These are phyloP conservation scores for Pinus taeda DNA, from an alignment of 75 land plant genomes.

Conservation along the genomic window DNA sequence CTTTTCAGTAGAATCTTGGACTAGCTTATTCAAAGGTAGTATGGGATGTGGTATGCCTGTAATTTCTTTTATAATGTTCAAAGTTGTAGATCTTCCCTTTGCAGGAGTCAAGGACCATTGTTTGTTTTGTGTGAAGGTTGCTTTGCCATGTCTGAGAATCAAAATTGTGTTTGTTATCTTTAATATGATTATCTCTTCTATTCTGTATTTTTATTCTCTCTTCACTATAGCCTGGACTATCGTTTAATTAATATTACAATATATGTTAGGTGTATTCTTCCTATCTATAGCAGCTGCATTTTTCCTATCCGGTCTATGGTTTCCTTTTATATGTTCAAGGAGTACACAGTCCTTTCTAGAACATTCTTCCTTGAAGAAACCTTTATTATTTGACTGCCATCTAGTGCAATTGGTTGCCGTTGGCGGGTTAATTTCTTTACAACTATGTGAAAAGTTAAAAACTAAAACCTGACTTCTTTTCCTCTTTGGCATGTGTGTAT, in stretches of 20 bases:
- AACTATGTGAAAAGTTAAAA: not conserved
- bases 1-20: too few relatives aligned
- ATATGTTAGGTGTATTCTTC: not conserved
- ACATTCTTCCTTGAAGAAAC: not conserved
- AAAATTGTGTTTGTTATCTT: not conserved
- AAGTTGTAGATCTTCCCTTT: too few relatives aligned
- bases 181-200: too few relatives aligned
- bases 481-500: not conserved
- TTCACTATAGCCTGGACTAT: not conserved
- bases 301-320: too few relatives aligned
- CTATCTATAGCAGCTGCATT: too few relatives aligned
- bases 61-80: too few relatives aligned
- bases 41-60: too few relatives aligned
- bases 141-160: not conserved
- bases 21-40: too few relatives aligned
- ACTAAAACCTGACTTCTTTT: not conserved
- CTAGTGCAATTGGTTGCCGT: not conserved
- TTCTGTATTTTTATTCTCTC: not conserved
- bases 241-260: not conserved
- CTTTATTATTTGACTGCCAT: not conserved
- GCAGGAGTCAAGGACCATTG: too few relatives aligned
- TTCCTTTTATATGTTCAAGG: too few relatives aligned
- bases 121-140: not conserved
- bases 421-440: not conserved
- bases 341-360: not conserved